Evolutionary conservation across 148 eudicot species (phyloP).

Genomic region (Mesembryanthemum crystallinum): DNA sequence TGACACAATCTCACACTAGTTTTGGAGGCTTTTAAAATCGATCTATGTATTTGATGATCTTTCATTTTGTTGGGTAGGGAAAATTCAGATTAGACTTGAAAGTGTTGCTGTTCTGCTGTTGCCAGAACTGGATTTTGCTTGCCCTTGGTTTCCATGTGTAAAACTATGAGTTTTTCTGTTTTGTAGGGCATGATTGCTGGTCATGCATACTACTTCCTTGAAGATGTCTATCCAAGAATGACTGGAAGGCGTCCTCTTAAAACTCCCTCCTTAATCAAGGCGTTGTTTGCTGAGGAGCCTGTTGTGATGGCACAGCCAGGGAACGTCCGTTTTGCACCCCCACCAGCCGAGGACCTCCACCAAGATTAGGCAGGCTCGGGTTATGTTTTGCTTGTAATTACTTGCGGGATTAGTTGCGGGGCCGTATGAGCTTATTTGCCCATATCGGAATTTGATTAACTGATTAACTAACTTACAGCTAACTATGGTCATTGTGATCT

Average conservation of each 20-base stretch:
- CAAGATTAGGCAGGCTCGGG: conserved; percentile 30
- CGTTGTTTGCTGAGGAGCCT: conserved; percentile 82
- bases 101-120: not conserved
- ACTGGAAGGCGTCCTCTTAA: conserved; percentile 84
- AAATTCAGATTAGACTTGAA: not conserved
- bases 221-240: conserved; percentile 92
- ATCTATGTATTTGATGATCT: not conserved
- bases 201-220: conserved; percentile 92
- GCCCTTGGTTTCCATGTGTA: not conserved
- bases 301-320: conserved; percentile 78
- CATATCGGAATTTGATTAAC: conserved; percentile 1
- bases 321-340: conserved; percentile 70
- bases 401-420: conserved; percentile 12
- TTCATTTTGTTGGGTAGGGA: not conserved
- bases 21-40: not conserved
- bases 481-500: conserved; percentile 22
- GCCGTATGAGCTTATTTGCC: not conserved
- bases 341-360: conserved; percentile 41
- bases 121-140: too few relatives aligned
- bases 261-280: conserved; percentile 73
- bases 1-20: not conserved
- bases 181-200: conserved; percentile 96
- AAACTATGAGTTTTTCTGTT: conserved; percentile 5
- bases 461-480: conserved; percentile 23
- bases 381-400: conserved; percentile 37